Conservation (phyloP, 2,329 filamentous ascomycete genomes). For the Fusarium papillatum region DNA sequence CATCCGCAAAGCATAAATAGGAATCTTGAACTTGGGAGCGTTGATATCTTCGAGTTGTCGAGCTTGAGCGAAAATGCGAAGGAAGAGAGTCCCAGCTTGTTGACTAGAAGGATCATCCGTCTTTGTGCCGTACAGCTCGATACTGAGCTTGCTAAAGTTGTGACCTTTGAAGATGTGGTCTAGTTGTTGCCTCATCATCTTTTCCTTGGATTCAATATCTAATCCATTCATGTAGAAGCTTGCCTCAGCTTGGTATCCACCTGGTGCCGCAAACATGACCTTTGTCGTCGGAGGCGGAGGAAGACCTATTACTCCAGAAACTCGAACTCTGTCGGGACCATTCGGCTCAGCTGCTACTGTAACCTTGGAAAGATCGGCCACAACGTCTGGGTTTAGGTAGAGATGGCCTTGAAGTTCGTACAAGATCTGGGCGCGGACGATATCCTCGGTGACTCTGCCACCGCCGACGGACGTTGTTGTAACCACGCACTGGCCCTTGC, state of each 20-base stretch:
- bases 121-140: conserved; percentile 46
- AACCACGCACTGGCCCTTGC: conserved; percentile 59
- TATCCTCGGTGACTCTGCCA: conserved; percentile 52
- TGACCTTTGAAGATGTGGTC: conserved; percentile 36
- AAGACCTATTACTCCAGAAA: conserved; percentile 53
- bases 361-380: conserved; percentile 50
- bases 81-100: conserved; percentile 54
- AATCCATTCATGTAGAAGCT: conserved; percentile 39
- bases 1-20: conserved; percentile 47
- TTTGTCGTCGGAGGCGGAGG: conserved; percentile 56
- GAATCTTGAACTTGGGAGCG: conserved; percentile 26
- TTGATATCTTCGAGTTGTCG: conserved; percentile 33
- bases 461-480: conserved; percentile 61
- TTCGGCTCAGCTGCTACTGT: conserved; percentile 49
- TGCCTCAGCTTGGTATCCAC: conserved; percentile 54
- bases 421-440: conserved; percentile 52
- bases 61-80: conserved; percentile 57
- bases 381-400: conserved; percentile 58
- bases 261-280: conserved; percentile 52
- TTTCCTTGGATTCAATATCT: conserved; percentile 45
- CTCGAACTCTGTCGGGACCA: conserved; percentile 38
- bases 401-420: conserved; percentile 58
- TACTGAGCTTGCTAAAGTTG: conserved; percentile 45
- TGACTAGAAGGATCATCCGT: conserved; percentile 46
- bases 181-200: conserved; percentile 44